These are phyloP conservation scores for Drechslera avenae DNA, from an alignment of 2,329 filamentous ascomycete genomes.

Conservation along the genomic window DNA sequence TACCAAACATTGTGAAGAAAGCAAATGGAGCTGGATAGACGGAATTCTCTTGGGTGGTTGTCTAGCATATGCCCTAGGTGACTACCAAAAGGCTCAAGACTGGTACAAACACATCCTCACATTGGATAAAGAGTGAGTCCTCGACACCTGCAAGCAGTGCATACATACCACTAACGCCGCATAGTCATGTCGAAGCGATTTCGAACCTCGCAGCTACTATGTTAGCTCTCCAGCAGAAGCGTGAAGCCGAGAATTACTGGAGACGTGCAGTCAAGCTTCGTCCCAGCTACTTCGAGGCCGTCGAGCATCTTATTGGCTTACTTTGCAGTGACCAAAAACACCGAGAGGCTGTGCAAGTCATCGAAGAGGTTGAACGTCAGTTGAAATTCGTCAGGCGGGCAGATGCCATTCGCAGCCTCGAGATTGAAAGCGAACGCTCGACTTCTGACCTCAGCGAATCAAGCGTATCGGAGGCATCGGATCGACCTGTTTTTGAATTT, in stretches of 20 bases:
- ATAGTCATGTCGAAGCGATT: constrained; percentile 85
- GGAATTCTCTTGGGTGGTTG: constrained; percentile 91
- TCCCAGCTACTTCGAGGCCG: constrained; percentile 90
- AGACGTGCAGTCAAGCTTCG: constrained; percentile 78
- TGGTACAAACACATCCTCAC: constrained; percentile 74
- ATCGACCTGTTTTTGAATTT: constrained; percentile 61
- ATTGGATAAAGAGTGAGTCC: constrained; percentile 59
- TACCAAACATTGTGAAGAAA: constrained; percentile 47
- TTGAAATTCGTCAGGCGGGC: constrained; percentile 59
- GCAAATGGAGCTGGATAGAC: constrained; percentile 72
- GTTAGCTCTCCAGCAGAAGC: constrained; percentile 78
- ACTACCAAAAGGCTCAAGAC: constrained; percentile 75
- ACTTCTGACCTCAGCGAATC: constrained; percentile 63
- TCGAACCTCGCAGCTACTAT: constrained; percentile 92
- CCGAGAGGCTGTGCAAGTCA: constrained; percentile 83
- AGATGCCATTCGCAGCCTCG: constrained; percentile 56
- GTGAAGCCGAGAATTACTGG: constrained; percentile 88
- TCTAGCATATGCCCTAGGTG: constrained; percentile 85
- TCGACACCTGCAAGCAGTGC: background rate
- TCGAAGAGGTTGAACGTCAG: constrained; percentile 79
- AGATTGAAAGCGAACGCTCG: constrained; percentile 64
- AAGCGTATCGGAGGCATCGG: constrained; percentile 60
- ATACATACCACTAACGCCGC: constrained; percentile 16
- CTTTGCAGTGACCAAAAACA: constrained; percentile 81
- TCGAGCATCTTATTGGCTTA: constrained; percentile 89